Evolutionary conservation across 139 green algal genomes (phyloP).

Genomic region (Closterium sp.): DNA sequence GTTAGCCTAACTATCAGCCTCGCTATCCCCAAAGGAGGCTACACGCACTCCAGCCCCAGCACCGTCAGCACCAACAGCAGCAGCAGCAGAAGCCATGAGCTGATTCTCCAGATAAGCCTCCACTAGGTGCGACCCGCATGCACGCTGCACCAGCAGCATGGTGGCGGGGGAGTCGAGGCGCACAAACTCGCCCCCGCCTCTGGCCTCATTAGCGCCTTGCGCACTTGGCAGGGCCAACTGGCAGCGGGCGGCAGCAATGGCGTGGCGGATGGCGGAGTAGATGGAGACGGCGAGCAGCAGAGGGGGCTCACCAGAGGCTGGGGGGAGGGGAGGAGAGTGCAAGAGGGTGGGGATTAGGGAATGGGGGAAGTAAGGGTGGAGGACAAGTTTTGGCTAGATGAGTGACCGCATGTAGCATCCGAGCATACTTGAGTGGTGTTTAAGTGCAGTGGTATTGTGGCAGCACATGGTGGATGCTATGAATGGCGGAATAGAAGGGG

Average conservation of each 20-base stretch:
- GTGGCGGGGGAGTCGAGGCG: background rate
- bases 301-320: constrained; percentile 38
- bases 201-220: background rate
- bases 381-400: too few species aligned
- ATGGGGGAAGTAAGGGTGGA: background rate
- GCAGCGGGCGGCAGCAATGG: constrained; percentile 11
- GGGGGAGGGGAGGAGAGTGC: background rate
- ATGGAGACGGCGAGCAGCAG: constrained; percentile 17
- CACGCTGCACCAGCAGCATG: background rate
- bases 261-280: constrained; percentile 8
- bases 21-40: background rate
- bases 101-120: background rate
- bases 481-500: background rate
- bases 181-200: background rate
- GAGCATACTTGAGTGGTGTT: too few species aligned
- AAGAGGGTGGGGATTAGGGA: background rate
- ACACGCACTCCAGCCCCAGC: background rate
- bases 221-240: background rate
- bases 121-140: background rate
- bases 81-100: background rate
- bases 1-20: background rate
- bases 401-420: too few species aligned
- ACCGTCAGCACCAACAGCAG: background rate
- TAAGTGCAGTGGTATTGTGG: too few species aligned
- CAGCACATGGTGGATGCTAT: too few species aligned